Conservation (phyloP, 257 asterid species). For the Galeopsis tetrahit region DNA sequence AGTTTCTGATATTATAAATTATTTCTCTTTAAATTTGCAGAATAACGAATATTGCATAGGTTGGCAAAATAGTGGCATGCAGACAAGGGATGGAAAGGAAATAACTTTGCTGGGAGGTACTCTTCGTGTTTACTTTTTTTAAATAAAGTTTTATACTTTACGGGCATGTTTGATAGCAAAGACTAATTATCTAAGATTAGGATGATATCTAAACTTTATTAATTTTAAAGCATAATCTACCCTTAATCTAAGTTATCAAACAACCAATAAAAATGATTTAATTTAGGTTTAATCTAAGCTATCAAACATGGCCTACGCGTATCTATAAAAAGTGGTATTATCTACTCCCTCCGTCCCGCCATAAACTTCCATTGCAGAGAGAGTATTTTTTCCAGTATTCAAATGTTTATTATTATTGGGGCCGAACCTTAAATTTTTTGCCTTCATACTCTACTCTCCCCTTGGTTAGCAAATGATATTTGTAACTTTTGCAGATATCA, state of each 20-base stretch:
- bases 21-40: constrained; percentile 42
- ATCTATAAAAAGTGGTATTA: background rate
- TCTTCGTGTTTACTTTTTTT: constrained; percentile 18
- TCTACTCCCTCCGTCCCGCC: too few species aligned
- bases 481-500: background rate
- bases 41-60: constrained; percentile 69
- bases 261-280: too few species aligned
- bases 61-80: constrained; percentile 65
- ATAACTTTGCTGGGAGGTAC: constrained; percentile 76
- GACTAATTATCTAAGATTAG: too few species aligned
- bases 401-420: background rate
- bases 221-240: too few species aligned
- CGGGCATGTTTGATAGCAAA: too few species aligned
- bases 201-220: too few species aligned
- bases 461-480: background rate
- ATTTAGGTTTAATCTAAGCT: too few species aligned
- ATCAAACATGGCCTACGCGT: too few species aligned
- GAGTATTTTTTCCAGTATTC: too few species aligned
- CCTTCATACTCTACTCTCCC: background rate
- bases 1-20: background rate
- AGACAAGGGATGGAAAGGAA: constrained; percentile 62
- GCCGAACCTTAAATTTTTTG: background rate
- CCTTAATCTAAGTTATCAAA: too few species aligned
- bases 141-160: background rate
- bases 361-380: too few species aligned